Evolutionary conservation across 106 monocot genomes (phyloP), one percentile per base, ranked within the genome.

Genomic region (Dendrobium chrysotoxum): DNA sequence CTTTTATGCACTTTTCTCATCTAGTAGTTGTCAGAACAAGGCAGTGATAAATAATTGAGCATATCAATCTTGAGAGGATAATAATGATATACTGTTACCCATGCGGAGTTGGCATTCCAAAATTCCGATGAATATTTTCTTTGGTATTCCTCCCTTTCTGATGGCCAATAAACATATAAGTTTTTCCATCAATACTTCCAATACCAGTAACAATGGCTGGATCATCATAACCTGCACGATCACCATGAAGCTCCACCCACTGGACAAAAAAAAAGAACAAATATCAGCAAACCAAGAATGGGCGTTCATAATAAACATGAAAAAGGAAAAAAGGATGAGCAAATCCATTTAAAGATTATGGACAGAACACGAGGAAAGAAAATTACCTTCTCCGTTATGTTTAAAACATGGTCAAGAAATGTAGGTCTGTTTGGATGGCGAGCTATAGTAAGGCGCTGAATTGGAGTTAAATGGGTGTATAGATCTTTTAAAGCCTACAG

Each of bases 211-310:
- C 93, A 77, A 95, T 93, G 30, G 96, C 91, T 68, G 96, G 96
- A 88, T 96, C 96, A 85, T 96, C 96, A 87, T 93, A 96, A 8
- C 93, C 96, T 67, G 93, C 89, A 82, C 93, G 86, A 75, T 93
- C 93, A 79, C 96, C 96, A 89, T 96, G 96, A 13, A 96, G 93
- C 87, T 96, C 96, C 55, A 96, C 90, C 91, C 91, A 96, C 96
- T 96, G 28, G 21, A 86, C 53, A 66, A 68, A 50, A 40, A 5
- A 10, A 85, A 15, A 79, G 40, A 80, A 46, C 7, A 58, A 25
- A 79, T 55, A 41, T 35, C 35, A 35, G 72, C 68, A 46, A 30
- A 23, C 25, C 45, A 74, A 70, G 31, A 2, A 70, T 70, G 70
- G 25, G 31, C 30, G 3, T 70, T 23, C 35, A 23, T 31, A 7